Evolutionary conservation across 257 asterid species (phyloP).

Genomic region (Solanum habrochaites): DNA sequence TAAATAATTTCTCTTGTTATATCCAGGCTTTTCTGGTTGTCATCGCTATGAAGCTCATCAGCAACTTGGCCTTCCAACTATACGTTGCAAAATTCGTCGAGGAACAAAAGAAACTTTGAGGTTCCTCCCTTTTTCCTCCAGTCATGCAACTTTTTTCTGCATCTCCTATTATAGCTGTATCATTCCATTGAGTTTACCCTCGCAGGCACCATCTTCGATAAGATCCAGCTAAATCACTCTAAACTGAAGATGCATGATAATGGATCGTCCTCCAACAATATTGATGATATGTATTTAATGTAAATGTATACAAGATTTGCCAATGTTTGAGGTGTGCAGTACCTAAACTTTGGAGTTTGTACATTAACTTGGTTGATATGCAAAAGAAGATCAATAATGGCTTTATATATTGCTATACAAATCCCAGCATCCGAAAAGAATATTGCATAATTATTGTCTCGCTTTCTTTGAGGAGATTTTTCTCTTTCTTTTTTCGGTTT

Average conservation of each 20-base stretch:
- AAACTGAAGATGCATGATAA: neutral
- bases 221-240: neutral
- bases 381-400: neutral
- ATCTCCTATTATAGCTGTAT: neutral
- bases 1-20: neutral
- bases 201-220: constrained; percentile 66
- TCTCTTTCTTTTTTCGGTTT: neutral
- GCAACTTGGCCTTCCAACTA: constrained; percentile 73
- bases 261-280: neutral
- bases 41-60: constrained; percentile 97
- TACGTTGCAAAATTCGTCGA: constrained; percentile 86
- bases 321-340: neutral
- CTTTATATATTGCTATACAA: neutral
- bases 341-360: neutral
- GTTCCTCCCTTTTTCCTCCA: constrained; percentile 8
- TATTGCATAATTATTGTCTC: neutral
- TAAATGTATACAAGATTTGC: neutral
- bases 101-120: constrained; percentile 93
- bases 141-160: neutral
- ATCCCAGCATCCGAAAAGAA: neutral
- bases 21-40: constrained; percentile 84
- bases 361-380: neutral
- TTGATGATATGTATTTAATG: neutral
- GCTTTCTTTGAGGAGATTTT: neutral
- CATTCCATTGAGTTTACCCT: neutral